These are phyloP conservation scores for Sporothrix protearum DNA, from an alignment of 2,329 filamentous ascomycete species.

Conservation along the genomic window DNA sequence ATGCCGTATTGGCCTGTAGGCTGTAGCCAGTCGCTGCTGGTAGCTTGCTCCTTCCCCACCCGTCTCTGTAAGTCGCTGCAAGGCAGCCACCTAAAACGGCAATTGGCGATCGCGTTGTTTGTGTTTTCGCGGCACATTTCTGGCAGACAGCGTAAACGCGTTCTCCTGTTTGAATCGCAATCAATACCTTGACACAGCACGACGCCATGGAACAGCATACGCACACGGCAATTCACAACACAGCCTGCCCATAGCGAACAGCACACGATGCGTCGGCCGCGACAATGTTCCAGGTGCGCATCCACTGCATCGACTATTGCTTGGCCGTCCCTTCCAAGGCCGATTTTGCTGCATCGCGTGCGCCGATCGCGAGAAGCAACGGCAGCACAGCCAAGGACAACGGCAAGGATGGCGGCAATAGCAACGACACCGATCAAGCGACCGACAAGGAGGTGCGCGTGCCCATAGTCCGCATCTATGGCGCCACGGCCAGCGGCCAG, in stretches of 20 bases:
- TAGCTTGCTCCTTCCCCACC: neutral
- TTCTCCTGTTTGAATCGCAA: neutral
- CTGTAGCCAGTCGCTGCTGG: neutral
- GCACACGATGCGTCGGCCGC: conserved; percentile 18
- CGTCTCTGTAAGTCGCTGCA: conserved; percentile 9
- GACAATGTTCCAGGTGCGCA: conserved; percentile 72
- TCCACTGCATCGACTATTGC: conserved; percentile 97
- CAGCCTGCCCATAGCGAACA: neutral
- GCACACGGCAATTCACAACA: neutral
- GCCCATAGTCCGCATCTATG: conserved; percentile 86
- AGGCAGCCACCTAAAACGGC: conserved; percentile 16
- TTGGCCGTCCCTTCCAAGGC: conserved; percentile 73
- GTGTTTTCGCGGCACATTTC: neutral
- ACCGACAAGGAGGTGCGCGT: conserved; percentile 55
- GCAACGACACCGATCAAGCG: neutral
- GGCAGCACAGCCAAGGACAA: neutral
- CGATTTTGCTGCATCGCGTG: conserved; percentile 61
- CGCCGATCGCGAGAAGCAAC: conserved; percentile 34
- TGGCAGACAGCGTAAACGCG: conserved; percentile 8
- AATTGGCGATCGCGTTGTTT: conserved; percentile 18
- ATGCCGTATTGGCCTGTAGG: neutral
- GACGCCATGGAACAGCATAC: neutral
- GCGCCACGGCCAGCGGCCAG: conserved; percentile 88
- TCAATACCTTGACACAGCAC: neutral
- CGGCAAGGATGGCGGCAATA: neutral